Base-by-base conservation (phyloP, 2,329 filamentous ascomycete genomes). In the Epicoccum nigrum region DNA sequence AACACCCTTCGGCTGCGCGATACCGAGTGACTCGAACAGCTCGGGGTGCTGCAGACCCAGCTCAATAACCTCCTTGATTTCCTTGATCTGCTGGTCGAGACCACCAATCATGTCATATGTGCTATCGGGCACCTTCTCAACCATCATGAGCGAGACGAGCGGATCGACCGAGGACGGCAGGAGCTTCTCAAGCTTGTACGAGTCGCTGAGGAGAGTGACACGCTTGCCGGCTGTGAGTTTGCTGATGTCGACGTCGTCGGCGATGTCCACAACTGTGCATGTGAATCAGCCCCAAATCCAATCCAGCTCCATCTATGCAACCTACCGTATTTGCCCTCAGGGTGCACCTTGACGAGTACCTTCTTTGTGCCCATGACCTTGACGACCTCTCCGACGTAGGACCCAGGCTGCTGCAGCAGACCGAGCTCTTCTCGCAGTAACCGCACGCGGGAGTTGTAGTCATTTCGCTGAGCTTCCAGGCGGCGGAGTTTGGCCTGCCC, bases 51-150 rank as follows among this genome's bases (percentile, higher is more conserved):
- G 97, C 58, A 99, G 85, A 61, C 94, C 94, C 35, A 99, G 87
- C 80, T 99, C 94, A 74, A 99, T 97, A 67, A 99, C 94, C 78
- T 99, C 94, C 79, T 99, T 99, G 82, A 99, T 99, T 75, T 99
- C 94, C 80, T 99, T 97, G 81, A 99, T 97, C 74, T 99, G 94
- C 75, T 99, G 93, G 74, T 99, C 94, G 56, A 99, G 81, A 63
- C 94, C 94, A 78, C 94, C 94, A 74, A 99, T 99, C 94, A 99
- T 99, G 79, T 99, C 94, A 81, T 99, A 99, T 73, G 94, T 99
- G 80, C 92, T 97, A 81, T 99, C 94, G 13, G 94, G 94, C 13
- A 99, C 94, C 83, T 99, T 99, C 75, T 99, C 94, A 44, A 99
- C 94, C 94, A 99, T 99, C 94, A 99, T 99, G 74, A 99, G 89